Base-by-base conservation (phyloP, 1,284 basidiomycete genomes). In the Trametes polyzona region DNA sequence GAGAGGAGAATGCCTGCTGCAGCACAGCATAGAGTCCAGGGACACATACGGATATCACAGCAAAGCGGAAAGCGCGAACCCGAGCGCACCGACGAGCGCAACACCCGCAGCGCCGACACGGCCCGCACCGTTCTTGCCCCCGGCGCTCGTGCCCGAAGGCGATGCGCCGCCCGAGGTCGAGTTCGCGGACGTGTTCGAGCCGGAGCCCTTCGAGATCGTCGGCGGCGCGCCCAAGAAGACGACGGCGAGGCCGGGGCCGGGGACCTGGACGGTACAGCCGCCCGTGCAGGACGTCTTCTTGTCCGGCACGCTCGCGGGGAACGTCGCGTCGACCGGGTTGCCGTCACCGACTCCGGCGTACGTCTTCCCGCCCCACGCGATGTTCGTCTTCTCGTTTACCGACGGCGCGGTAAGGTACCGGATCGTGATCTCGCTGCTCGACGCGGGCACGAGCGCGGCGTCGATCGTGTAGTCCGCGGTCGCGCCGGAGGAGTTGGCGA, bases 331-430 rank as follows among this genome's bases (percentile, higher is more conserved):
- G 59, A 78, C 78, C 10, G 71, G 67, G 2, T 59, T 60, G 12
- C 78, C 79, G 58, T 71, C 70, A 2, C 63, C 66, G 23, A 69
- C 68, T 68, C 77, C 70, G 74, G 77, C 76, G 52, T 78, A 66
- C 37, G 70, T 72, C 58, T 67, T 63, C 29, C 81, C 82, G 6
- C 79, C 78, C 84, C 84, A 88, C 8, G 78, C 78, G 62, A 89
- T 86, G 55, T 83, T 75, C 57, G 74, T 76, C 63, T 80, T 79
- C 68, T 86, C 84, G 11, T 71, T 70, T n/a, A 83, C 75, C 44
- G 70, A 75, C 6, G 74, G 67, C 7, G 79, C 78, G 16, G 72
- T 65, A 23, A 83, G 71, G 62, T 75, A 79, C 51, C 79, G 79
- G 17, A 82, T 77, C 7, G 70, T 72, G 35, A 82, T 65, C 19